A percentile compares a stretch with the other conserved stretches of the same genome.
Evolutionary conservation across 2,329 filamentous ascomycete species (phyloP).

Genomic region (Rasamsonia emersonii): DNA sequence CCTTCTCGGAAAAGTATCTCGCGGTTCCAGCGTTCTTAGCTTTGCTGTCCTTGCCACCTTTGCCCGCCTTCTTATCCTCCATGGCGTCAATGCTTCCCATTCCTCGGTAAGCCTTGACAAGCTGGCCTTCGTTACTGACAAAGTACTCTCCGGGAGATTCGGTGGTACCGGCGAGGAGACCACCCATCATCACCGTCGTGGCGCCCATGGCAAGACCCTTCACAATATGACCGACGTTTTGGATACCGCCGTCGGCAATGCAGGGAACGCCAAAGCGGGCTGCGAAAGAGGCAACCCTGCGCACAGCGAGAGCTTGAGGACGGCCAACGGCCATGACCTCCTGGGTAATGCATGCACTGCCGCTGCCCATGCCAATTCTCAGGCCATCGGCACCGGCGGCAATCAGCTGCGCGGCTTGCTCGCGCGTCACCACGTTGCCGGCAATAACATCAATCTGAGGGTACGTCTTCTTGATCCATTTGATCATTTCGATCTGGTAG

Average conservation of each 20-base stretch:
- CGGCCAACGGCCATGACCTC: conserved; percentile 99
- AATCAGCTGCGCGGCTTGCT: conserved; percentile 88
- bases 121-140: conserved; percentile 90
- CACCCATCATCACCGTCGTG: conserved; percentile 98
- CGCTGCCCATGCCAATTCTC: conserved; percentile 97
- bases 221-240: conserved; percentile 98
- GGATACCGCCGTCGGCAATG: conserved; percentile 94
- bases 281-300: conserved; percentile 81
- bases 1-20: conserved; percentile 95
- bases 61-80: conserved; percentile 95
- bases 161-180: conserved; percentile 90
- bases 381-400: conserved; percentile 91
- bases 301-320: conserved; percentile 88
- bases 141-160: conserved; percentile 97
- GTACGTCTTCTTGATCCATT: conserved; percentile 83
- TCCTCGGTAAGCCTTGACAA: conserved; percentile 97
- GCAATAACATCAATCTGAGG: conserved; percentile 88
- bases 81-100: conserved; percentile 99
- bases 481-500: conserved; percentile 98
- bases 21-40: conserved; percentile 84
- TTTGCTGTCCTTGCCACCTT: conserved; percentile 59
- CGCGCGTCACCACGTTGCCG: conserved; percentile 95
- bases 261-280: conserved; percentile 91
- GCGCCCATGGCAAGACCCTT: conserved; percentile 94
- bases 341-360: conserved; percentile 96